Evolutionary conservation across 495 filamentous ascomycete species (phyloP).

Genomic region (Penicillium robsamsonii): DNA sequence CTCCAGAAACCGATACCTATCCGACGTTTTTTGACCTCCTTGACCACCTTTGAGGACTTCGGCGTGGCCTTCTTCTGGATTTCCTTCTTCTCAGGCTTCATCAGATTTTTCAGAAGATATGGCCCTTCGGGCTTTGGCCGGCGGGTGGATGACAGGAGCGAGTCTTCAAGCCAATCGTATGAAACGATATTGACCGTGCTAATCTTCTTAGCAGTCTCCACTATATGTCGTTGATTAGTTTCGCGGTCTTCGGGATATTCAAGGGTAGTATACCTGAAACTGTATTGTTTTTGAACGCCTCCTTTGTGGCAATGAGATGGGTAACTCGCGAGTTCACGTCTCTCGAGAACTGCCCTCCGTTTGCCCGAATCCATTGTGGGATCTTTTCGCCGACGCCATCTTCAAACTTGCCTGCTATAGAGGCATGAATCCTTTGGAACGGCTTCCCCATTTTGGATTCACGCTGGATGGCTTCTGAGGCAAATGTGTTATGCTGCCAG

Average conservation of each 20-base stretch:
- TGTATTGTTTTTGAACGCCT: slow-evolving; percentile 47
- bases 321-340: slow-evolving; percentile 48
- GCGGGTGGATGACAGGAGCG: slow-evolving; percentile 29
- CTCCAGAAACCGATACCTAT: slow-evolving; percentile 9
- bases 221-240: slow-evolving; percentile 24
- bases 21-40: slow-evolving; percentile 14
- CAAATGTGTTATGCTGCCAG: not conserved
- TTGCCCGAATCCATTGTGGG: slow-evolving; percentile 50
- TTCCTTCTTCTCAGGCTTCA: slow-evolving; percentile 27
- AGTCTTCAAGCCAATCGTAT: slow-evolving; percentile 63
- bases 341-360: slow-evolving; percentile 49
- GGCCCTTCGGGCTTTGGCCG: slow-evolving; percentile 38
- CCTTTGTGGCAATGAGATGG: slow-evolving; percentile 57
- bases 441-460: slow-evolving; percentile 32
- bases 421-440: slow-evolving; percentile 28
- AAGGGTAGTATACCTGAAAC: slow-evolving; percentile 39
- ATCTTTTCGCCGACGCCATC: slow-evolving; percentile 41
- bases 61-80: slow-evolving; percentile 18
- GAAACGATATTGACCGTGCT: slow-evolving; percentile 52
- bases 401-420: slow-evolving; percentile 42
- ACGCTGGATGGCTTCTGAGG: not conserved
- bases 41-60: slow-evolving; percentile 16
- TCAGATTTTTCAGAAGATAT: slow-evolving; percentile 46
- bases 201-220: slow-evolving; percentile 39
- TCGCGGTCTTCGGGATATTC: not conserved